Evolutionary conservation across 2,329 filamentous ascomycete species (phyloP), one percentile per base, ranked within the genome.

Genomic region (Colletotrichum sansevieriae): DNA sequence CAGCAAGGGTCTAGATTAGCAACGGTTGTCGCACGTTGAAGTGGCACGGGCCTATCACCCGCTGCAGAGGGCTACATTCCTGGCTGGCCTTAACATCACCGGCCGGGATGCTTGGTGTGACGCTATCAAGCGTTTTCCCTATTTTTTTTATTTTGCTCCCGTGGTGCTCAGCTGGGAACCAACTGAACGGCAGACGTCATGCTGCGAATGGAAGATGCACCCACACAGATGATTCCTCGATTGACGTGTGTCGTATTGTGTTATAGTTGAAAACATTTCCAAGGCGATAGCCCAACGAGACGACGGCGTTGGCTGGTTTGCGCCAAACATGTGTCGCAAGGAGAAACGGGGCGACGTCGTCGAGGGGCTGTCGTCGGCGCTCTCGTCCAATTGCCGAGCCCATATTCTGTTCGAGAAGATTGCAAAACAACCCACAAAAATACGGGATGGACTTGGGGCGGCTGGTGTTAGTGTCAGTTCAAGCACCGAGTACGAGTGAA

Each of bases 11-110:
- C 43, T 60, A 56, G 55, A 66, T 56, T 56, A 55, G 51, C 12
- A 33, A 18, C 29, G 43, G 56, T 35, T 51, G 66, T 69, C 62
- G 66, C 66, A 65, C 43, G 41, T 69, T 61, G 66, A 43, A 54
- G 47, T 35, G 35, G 66, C 63, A 56, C 66, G 44, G 58, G 52
- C 67, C 67, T 70, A 70, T 70, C 64, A 70, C 15, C 64, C 49
- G 64, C 57, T 63, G 56, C 56, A 57, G 49, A 46, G 51, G 46
- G 51, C 51, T 64, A 22, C 22, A 57, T 58, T 59, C 46, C 57
- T 11, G 44, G 57, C 35, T 29, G 52, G 51, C 6, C 44, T 59
- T 70, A 63, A 70, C 67, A 68, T 70, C 67, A 63, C 64, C 54
- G 67, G 49, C 67, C 57, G 46, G 67, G 67, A 55, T 70, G 47